A percentile compares a stretch with the other conserved stretches of the same genome.
Conservation (phyloP, 257 asterid genomes). For the Penstemon davidsonii region DNA sequence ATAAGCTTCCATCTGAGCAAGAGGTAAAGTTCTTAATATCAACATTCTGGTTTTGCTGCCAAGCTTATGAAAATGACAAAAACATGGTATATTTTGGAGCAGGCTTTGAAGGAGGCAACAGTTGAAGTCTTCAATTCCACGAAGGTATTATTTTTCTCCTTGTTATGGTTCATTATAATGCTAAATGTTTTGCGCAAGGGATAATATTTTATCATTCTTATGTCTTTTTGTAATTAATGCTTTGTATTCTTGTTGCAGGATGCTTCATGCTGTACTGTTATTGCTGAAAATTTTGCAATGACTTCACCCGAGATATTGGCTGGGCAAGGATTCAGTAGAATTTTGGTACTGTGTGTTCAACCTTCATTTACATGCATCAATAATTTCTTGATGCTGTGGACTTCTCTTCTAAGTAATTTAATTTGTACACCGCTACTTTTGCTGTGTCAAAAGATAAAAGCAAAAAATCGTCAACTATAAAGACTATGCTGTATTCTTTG, state of each 20-base stretch:
- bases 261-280: constrained; percentile 65
- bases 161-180: constrained; percentile 12
- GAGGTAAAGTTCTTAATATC: constrained; percentile 45
- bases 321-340: constrained; percentile 76
- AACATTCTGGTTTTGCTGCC: constrained; percentile 26
- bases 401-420: neutral
- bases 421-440: neutral
- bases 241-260: constrained; percentile 55
- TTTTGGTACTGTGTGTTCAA: constrained; percentile 53
- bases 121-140: constrained; percentile 67
- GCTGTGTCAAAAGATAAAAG: too few relatives aligned
- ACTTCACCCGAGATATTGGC: constrained; percentile 69
- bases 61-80: constrained; percentile 25
- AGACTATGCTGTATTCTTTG: constrained; percentile 1
- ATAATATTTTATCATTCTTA: constrained; percentile 21
- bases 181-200: constrained; percentile 1
- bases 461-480: neutral
- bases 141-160: constrained; percentile 43
- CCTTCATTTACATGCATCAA: constrained; percentile 13
- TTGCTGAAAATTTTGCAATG: constrained; percentile 61
- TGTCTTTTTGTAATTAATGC: constrained; percentile 39
- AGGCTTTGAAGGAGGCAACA: constrained; percentile 72
- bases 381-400: neutral
- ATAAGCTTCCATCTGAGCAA: constrained; percentile 61
- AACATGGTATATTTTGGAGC: constrained; percentile 33